Base-by-base conservation (phyloP, 208 protist species). In the Leptomonas pyrrhocoris region DNA sequence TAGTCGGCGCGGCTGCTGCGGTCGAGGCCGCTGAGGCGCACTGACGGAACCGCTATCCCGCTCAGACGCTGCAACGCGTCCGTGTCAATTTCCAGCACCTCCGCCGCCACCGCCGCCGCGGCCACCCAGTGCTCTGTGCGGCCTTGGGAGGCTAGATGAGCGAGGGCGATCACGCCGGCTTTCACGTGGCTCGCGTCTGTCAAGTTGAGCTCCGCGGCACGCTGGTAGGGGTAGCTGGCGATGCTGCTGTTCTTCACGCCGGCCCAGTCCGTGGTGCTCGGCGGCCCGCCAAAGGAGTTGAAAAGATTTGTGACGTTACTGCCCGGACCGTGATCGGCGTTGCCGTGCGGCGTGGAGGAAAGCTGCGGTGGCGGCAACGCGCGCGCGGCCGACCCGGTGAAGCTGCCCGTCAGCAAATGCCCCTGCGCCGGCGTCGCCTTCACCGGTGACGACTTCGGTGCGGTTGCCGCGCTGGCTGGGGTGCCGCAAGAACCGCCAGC, bases 111-210 rank as follows among this genome's bases (percentile, higher is more conserved):
- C 8, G 79, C 79, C 13, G 72, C 73, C 1, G 65, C 79, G 2
- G 62, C 68, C 15, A 73, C 40, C 79, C 79, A 84, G 59, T 51
- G 56, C n/a, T 64, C 48, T 12, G 68, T 40, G 16, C 69, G 60
- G 4, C 73, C 79, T 28, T 66, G 63, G 15, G 73, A 43, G n/a
- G 74, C 66, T 21, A 84, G 60, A 43, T 84, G 70, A 21, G 60
- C 53, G 9, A 84, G 61, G 18, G 79, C 79, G 11, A 74, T 74
- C 23, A 55, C 49, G 36, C 71, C 69, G 1, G 69, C 68, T 27
- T 40, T 21, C 8, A 77, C 28, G 51, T 84, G 74, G 13, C 65
- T 66, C 8, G 23, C 2, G 46, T 81, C 59, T 4, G 62, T 64
- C 51, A 80, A 18, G 31, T 80, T 64, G 25, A 79, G 71, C 51